Evolutionary conservation across 108 stramenopile genomes (phyloP).

Genomic region (Nitzschia sp.): DNA sequence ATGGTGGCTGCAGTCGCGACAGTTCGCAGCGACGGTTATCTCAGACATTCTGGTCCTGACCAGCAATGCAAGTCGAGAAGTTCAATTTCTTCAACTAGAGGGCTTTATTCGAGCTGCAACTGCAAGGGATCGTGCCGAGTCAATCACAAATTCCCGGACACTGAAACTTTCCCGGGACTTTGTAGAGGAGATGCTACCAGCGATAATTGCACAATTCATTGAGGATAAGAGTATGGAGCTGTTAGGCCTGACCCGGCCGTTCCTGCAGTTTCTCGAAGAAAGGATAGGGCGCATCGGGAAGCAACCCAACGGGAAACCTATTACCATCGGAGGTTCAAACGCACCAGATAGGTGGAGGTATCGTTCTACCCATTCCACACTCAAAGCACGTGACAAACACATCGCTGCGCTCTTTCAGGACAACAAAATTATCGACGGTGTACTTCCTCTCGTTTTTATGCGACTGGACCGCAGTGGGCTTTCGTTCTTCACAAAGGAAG

Average conservation of each 20-base stretch:
- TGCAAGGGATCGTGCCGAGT: not conserved
- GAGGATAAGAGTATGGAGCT: conserved; percentile 42
- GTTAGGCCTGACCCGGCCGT: conserved; percentile 31
- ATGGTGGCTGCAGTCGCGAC: conserved; percentile 1
- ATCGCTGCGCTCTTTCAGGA: conserved; percentile 53
- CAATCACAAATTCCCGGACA: not conserved
- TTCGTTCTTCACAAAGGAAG: conserved; percentile 55
- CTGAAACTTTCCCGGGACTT: not conserved
- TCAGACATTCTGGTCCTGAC: conserved; percentile 19
- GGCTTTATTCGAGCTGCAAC: conserved; percentile 4
- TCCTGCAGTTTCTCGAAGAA: conserved; percentile 36
- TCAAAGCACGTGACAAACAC: conserved; percentile 48
- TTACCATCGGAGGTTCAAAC: conserved; percentile 18
- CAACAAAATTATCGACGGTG: conserved; percentile 48
- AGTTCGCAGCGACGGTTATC: conserved; percentile 12
- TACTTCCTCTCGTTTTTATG: conserved; percentile 62
- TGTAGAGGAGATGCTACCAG: conserved; percentile 25
- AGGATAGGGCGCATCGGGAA: conserved; percentile 1
- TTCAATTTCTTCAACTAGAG: conserved; percentile 18
- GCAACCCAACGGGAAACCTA: not conserved
- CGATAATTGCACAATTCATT: conserved; percentile 36
- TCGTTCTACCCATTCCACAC: not conserved
- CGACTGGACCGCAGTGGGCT: conserved; percentile 45
- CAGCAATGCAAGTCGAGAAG: not conserved
- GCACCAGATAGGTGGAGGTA: conserved; percentile 1